Conservation (phyloP, 805 yeast genomes). For the Yarrowia phangngaensis region DNA sequence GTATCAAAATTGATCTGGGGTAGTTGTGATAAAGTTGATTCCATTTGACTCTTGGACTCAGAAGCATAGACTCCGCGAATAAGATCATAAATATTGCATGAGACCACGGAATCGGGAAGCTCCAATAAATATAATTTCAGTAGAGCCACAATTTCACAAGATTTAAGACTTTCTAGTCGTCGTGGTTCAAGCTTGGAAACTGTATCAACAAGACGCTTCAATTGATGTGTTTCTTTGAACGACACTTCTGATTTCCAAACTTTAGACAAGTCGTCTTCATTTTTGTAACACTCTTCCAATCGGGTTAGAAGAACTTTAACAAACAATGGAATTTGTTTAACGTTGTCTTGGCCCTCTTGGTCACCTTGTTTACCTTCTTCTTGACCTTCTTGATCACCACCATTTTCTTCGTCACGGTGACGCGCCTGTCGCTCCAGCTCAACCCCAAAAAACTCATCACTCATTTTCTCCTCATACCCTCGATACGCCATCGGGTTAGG, state of each 20-base stretch:
- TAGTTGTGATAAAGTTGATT: slow-evolving; percentile 32
- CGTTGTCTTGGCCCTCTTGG: no score
- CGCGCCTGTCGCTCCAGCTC: slow-evolving; percentile 43
- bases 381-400: slow-evolving; percentile 24
- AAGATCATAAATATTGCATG: slow-evolving; percentile 58
- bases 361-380: no score
- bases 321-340: slow-evolving; percentile 7
- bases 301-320: background rate
- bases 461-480: slow-evolving; percentile 60
- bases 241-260: slow-evolving; percentile 19
- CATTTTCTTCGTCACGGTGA: background rate
- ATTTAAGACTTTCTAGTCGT: slow-evolving; percentile 3
- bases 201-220: slow-evolving; percentile 11
- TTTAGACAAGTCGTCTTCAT: slow-evolving; percentile 1
- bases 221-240: slow-evolving; percentile 17
- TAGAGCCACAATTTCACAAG: slow-evolving; percentile 54
- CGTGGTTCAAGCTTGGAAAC: slow-evolving; percentile 3
- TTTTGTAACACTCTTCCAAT: background rate
- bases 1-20: slow-evolving; percentile 31
- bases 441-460: slow-evolving; percentile 73
- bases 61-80: slow-evolving; percentile 54
- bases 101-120: slow-evolving; percentile 68
- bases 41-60: slow-evolving; percentile 23
- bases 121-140: slow-evolving; percentile 66
- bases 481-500: slow-evolving; percentile 71